Evolutionary conservation across 139 green algal genomes (phyloP).

Genomic region (Chlamydomonas sp.): DNA sequence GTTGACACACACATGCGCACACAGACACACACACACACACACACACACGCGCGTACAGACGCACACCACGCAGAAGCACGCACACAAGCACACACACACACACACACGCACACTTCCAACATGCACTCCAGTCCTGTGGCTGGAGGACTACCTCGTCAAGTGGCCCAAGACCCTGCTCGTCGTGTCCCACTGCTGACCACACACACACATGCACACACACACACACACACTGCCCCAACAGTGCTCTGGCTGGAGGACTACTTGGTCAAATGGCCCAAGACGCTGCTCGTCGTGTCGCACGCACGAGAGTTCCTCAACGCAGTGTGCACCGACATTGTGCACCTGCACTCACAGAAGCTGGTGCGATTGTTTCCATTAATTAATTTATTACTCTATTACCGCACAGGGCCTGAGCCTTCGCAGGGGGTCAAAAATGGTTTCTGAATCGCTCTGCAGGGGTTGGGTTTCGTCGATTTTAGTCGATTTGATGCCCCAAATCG

Average conservation of each 20-base stretch:
- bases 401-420: too few species aligned
- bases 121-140: constrained; percentile 85
- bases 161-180: constrained; percentile 77
- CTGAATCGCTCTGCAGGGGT: too few species aligned
- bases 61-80: too few species aligned
- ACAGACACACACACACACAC: too few species aligned
- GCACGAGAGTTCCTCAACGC: constrained; percentile 81
- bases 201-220: not conserved
- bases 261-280: constrained; percentile 67
- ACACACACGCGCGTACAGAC: too few species aligned
- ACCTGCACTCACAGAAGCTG: constrained; percentile 67
- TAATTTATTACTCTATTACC: too few species aligned
- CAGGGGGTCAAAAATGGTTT: too few species aligned
- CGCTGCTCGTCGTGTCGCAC: constrained; percentile 78
- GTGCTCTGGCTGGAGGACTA: constrained; percentile 87
- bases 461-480: too few species aligned
- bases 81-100: not conserved
- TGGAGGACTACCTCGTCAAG: constrained; percentile 69
- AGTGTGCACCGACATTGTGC: constrained; percentile 81
- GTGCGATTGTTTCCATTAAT: too few species aligned
- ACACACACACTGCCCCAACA: constrained; percentile 13
- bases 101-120: not conserved
- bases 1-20: too few species aligned
- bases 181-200: too few species aligned
- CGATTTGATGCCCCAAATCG: too few species aligned